Evolutionary conservation across 176 grass and related monocot species (phyloP).

Genomic region (Cenchrus fungigraminus): DNA sequence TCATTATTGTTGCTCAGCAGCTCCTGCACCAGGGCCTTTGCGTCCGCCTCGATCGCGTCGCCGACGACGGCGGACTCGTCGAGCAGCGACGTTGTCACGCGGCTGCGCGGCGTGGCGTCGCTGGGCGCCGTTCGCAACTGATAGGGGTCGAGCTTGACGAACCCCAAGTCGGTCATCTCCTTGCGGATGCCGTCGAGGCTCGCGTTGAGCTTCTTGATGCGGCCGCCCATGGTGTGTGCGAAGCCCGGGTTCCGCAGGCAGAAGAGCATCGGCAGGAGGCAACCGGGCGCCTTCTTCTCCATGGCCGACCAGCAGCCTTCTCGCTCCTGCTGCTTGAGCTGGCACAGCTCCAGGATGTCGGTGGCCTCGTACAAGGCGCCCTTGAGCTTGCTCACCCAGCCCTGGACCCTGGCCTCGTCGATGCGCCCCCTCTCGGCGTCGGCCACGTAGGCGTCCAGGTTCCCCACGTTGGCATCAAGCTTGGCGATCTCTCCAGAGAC

Average conservation of each 20-base stretch:
- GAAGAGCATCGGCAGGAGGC: background rate
- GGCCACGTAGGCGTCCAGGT: background rate
- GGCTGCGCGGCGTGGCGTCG: background rate
- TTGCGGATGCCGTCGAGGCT: background rate
- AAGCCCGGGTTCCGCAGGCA: background rate
- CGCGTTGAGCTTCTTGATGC: background rate
- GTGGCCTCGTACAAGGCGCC: background rate
- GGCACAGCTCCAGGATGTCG: too few species aligned
- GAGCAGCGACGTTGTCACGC: background rate
- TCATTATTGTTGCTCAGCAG: background rate
- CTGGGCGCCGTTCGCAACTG: background rate
- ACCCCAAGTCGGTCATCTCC: background rate
- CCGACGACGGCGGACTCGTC: background rate
- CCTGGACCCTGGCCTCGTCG: background rate
- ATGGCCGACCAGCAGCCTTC: background rate
- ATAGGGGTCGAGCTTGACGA: background rate
- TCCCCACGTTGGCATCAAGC: background rate
- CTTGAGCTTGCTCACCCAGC: background rate
- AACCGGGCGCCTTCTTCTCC: background rate
- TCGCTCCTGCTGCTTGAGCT: too few species aligned
- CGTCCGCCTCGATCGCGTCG: background rate
- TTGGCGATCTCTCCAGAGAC: background rate
- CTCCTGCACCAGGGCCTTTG: background rate
- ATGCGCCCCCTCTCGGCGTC: background rate
- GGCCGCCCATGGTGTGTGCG: background rate